phyloP scores from a whole-genome alignment of 805 yeast genomes.

The Zygoascus ofunaensis region DNA sequence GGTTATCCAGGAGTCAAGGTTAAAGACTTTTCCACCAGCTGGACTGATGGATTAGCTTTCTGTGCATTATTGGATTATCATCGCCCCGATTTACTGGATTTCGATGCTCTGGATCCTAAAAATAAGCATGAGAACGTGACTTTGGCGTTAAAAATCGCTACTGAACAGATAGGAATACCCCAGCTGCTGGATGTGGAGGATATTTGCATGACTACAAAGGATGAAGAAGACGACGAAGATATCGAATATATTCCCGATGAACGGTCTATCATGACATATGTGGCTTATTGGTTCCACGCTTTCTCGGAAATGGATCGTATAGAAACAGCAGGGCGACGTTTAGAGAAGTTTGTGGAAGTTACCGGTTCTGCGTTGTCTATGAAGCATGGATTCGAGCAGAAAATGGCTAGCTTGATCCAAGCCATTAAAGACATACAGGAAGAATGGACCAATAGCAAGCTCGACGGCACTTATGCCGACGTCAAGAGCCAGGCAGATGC shows the following conservation, averaged over 20 bases:
- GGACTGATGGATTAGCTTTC: constrained; percentile 46
- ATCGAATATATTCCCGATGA: constrained; percentile 42
- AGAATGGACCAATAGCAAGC: constrained; percentile 23
- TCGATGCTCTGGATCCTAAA: constrained; percentile 22
- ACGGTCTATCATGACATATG: constrained; percentile 46
- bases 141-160: constrained; percentile 36
- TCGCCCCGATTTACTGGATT: constrained; percentile 35
- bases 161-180: constrained; percentile 40
- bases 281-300: constrained; percentile 50
- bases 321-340: constrained; percentile 31
- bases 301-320: constrained; percentile 31
- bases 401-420: constrained; percentile 24
- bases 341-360: constrained; percentile 31
- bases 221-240: background rate
- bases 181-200: constrained; percentile 48
- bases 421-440: constrained; percentile 17
- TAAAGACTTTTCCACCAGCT: constrained; percentile 44
- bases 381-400: constrained; percentile 28
- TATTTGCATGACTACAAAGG: constrained; percentile 23
- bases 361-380: constrained; percentile 25
- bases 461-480: constrained; percentile 22
- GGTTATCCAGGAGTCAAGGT: constrained; percentile 32
- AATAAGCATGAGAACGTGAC: constrained; percentile 29
- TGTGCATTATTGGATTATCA: constrained; percentile 37
- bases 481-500: constrained; percentile 22